Conservation (phyloP, 2,329 filamentous ascomycete genomes). For the Blastomyces gilchristii region DNA sequence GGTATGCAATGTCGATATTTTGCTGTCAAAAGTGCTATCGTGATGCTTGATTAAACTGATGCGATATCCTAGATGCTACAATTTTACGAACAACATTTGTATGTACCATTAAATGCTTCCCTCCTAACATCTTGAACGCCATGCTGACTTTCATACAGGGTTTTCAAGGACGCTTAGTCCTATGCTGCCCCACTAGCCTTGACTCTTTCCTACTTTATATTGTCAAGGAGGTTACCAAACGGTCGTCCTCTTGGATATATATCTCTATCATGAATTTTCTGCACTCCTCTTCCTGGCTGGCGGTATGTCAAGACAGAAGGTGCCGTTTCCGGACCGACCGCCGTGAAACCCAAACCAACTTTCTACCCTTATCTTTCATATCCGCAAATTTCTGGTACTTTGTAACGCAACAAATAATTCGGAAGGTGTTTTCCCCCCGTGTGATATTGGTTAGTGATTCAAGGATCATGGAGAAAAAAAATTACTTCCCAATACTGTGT, state of each 20-base stretch:
- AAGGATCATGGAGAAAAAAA: not conserved
- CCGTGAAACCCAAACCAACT: not conserved
- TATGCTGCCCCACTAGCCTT: not conserved
- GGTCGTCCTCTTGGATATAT: not conserved
- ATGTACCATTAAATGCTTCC: conserved; percentile 17
- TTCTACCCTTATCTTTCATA: not conserved
- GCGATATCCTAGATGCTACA: conserved; percentile 32
- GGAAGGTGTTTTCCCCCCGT: not conserved
- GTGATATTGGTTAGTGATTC: not conserved
- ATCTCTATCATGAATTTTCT: not conserved
- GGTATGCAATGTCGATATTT: conserved; percentile 20
- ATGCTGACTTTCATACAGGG: conserved; percentile 20
- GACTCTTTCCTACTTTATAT: not conserved
- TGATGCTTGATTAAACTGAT: not conserved
- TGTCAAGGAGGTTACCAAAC: not conserved
- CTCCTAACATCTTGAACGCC: conserved; percentile 2
- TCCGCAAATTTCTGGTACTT: not conserved
- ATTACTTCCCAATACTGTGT: not conserved
- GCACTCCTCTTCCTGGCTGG: not conserved
- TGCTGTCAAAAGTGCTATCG: not conserved
- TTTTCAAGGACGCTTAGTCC: conserved; percentile 27
- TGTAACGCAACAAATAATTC: not conserved
- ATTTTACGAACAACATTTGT: conserved; percentile 42
- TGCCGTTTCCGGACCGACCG: not conserved
- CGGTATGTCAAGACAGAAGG: too few species aligned